Conservation (phyloP, 2,329 filamentous ascomycete species). For the Colletotrichum somersetense region DNA sequence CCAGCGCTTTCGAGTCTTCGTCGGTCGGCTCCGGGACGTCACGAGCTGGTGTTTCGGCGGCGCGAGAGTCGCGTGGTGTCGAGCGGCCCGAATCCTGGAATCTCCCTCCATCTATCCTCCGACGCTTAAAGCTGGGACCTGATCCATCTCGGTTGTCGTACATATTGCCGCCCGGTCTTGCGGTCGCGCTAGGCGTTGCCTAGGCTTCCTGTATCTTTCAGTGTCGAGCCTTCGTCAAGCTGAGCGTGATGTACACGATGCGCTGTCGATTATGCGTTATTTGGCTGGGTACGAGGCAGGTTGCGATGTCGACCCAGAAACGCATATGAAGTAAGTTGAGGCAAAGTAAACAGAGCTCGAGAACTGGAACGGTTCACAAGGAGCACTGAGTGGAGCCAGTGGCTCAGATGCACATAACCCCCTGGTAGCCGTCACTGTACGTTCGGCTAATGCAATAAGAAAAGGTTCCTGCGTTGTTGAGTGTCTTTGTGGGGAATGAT, state of each 20-base stretch:
- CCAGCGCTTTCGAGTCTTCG: constrained; percentile 80
- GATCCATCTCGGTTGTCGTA: constrained; percentile 49
- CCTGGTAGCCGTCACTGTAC: neutral
- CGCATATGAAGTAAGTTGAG: neutral
- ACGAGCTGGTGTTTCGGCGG: constrained; percentile 50
- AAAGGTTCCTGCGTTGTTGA: neutral
- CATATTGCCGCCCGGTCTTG: constrained; percentile 43
- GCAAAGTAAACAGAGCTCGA: constrained; percentile 21
- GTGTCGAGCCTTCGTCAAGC: neutral
- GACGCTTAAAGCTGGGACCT: constrained; percentile 70
- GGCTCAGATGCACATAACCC: neutral
- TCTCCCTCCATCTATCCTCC: constrained; percentile 68
- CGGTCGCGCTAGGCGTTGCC: neutral
- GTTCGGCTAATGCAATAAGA: constrained; percentile 16
- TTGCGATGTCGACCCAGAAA: neutral
- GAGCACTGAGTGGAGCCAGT: neutral
- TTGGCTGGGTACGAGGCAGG: neutral
- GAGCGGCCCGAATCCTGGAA: constrained; percentile 49
- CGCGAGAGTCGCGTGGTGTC: constrained; percentile 59
- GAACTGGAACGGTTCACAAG: neutral
- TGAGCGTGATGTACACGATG: neutral
- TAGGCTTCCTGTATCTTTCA: neutral
- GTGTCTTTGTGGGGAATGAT: neutral
- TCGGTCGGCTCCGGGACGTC: constrained; percentile 74
- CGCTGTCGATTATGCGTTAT: neutral